Base-by-base conservation (phyloP, 371 early-diverging fungal genomes). In the Mucor plumbeus region DNA sequence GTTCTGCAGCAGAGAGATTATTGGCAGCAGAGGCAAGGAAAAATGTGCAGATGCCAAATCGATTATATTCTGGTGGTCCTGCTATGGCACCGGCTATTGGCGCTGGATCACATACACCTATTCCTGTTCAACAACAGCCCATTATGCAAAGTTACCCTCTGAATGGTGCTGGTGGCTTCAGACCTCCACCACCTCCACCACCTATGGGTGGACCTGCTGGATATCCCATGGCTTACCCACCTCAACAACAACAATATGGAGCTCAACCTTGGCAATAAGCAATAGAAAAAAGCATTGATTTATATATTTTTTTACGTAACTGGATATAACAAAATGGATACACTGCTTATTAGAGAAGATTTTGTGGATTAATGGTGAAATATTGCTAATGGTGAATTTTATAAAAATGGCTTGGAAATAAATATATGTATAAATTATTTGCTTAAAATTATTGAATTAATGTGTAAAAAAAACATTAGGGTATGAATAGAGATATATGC, bases 1-100 rank as follows among this genome's bases (percentile, higher is more conserved):
- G 99, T 55, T 92, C 95, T 36, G 96, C 96, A 2, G 98, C 99
- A 83, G 99, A 99, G 77, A 90, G 99, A 65, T 75, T 98, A 59
- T 85, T 99, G 38, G 99, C 99, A 4, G 91, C 94, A 6, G 94
- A 97, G 79, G 95, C 94, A 35, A 83, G 84, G 58, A 95, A 95
- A 77, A 89, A 89, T 68, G 83, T 83, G 41, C 84, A 87, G 35
- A 59, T 80, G 64, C 92, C 93, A 26, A 91, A 92, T 73, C 83
- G 90, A 48, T 68, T 92, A 14, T 92, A 90, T 77, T 88, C 88
- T 10, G 91, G 88, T 57, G 87, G 90, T 7, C 71, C 72, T 19
- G 61, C 63, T 17, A 65, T 65, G 61, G 73, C 71, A 39, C 76
- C 78, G 40, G 61, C 69, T 39, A 50, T 63, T 17, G 65, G 56